These are phyloP conservation scores for Phytophthora pinifolia DNA, from an alignment of 352 stramenopile species.

Conservation along the genomic window DNA sequence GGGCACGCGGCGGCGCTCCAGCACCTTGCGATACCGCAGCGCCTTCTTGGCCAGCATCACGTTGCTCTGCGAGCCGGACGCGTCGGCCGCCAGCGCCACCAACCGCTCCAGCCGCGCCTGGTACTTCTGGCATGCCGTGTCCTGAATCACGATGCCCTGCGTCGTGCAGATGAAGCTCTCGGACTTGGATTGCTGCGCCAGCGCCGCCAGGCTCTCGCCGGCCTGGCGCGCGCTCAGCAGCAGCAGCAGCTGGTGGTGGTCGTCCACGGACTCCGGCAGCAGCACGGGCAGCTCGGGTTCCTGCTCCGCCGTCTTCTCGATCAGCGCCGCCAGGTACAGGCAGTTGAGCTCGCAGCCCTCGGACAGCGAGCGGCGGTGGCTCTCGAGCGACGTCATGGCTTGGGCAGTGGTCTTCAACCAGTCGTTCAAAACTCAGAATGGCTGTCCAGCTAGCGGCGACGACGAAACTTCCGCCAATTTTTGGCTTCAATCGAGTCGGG, in stretches of 20 bases:
- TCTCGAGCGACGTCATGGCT: constrained; percentile 12
- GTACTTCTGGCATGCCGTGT: constrained; percentile 23
- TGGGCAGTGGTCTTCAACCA: not conserved
- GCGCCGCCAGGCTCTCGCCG: constrained; percentile 3
- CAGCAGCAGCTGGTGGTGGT: constrained; percentile 11
- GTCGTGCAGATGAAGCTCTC: constrained; percentile 38
- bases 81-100: constrained; percentile 18
- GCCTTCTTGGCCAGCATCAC: constrained; percentile 39
- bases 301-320: constrained; percentile 2
- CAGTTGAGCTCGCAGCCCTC: constrained; percentile 9
- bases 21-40: constrained; percentile 36
- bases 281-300: not conserved
- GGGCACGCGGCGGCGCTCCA: constrained; percentile 18
- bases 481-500: too few relatives aligned
- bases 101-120: constrained; percentile 21
- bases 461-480: too few relatives aligned
- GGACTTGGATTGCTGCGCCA: constrained; percentile 32
- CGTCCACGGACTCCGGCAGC: constrained; percentile 4
- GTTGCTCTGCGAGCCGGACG: constrained; percentile 28
- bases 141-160: constrained; percentile 31
- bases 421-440: too few relatives aligned
- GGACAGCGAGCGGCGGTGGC: constrained; percentile 19
- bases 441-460: too few relatives aligned
- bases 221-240: constrained; percentile 1
- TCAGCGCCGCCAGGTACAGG: constrained; percentile 1